Evolutionary conservation across 2,329 filamentous ascomycete genomes (phyloP), one percentile per base, ranked within the genome.

Genomic region (Phialophora chinensis): DNA sequence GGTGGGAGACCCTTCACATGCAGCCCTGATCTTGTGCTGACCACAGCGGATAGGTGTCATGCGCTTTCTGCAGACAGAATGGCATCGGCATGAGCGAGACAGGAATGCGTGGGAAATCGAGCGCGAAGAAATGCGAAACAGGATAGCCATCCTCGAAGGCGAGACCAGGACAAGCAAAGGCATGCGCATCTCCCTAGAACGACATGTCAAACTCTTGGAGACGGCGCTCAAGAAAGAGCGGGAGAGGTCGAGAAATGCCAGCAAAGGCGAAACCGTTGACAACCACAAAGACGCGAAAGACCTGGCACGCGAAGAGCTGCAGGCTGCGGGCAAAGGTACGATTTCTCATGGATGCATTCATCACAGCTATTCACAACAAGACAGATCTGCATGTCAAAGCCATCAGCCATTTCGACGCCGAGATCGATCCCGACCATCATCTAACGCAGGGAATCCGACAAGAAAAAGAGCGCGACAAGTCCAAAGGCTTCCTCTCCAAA

Each of bases 21-120:
- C 47, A 14, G n/a, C 11, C 6, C 42, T 20, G 33, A 27, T 49
- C 31, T 23, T 29, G 33, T 25, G 52, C 60, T 64, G 44, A 67
- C 31, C n/a, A 29, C 44, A 49, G 35, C n/a, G 20, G 29, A 25
- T 73, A 95, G 92, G 95, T 76, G 95, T 99, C 44, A 99, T 99
- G 95, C 93, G 95, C 79, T 99, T 99, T 79, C 88, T 99, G 47
- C 95, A 99, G 82, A 95, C 95, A 56, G 94, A 99, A 86, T 99
- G 95, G 95, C 95, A 99, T 80, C 90, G 92, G 73, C 94, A 99
- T 79, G 95, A 99, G 81, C 91, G 95, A 80, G 95, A 97, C 77
- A 89, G 95, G 74, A 99, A 99, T 81, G 90, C 93, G 44, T 99
- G 95, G 95, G 95, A 99, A 80, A 99, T 99, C 77, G 95, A 99